Evolutionary conservation across 2,329 filamentous ascomycete genomes (phyloP).

Genomic region (Alternaria ventricosa): DNA sequence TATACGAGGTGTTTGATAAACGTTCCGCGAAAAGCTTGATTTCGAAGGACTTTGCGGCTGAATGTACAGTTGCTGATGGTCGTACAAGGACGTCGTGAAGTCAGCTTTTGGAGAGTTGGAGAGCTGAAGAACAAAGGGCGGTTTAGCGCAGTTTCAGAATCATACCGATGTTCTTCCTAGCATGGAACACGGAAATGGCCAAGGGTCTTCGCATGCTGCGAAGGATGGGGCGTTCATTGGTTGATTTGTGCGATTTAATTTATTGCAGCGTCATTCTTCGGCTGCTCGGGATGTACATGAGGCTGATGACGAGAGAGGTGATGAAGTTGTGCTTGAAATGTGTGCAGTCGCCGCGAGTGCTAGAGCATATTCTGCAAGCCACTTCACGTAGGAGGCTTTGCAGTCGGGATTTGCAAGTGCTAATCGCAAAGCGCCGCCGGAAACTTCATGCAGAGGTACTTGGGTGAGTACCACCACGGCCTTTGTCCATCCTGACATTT

Average conservation of each 20-base stretch:
- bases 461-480: background rate
- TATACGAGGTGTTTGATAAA: constrained; percentile 9
- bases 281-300: background rate
- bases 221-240: background rate
- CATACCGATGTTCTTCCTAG: constrained; percentile 5
- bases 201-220: background rate
- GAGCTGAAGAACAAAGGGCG: background rate
- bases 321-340: background rate
- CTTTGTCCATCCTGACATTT: background rate
- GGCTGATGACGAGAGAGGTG: background rate
- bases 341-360: background rate
- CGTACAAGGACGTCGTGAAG: background rate
- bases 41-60: background rate
- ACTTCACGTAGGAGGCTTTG: background rate
- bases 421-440: background rate
- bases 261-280: background rate
- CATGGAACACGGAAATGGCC: background rate
- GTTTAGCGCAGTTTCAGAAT: constrained; percentile 11
- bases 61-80: background rate
- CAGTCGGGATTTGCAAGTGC: background rate
- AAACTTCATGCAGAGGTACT: background rate
- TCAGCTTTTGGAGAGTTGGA: background rate
- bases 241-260: background rate
- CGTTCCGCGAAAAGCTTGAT: constrained; percentile 3
- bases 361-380: background rate